Percentiles rank a stretch among this genome's conserved stretches.
Evolutionary conservation across 306 rosid species (phyloP).

Genomic region (Fragaria vesca): DNA sequence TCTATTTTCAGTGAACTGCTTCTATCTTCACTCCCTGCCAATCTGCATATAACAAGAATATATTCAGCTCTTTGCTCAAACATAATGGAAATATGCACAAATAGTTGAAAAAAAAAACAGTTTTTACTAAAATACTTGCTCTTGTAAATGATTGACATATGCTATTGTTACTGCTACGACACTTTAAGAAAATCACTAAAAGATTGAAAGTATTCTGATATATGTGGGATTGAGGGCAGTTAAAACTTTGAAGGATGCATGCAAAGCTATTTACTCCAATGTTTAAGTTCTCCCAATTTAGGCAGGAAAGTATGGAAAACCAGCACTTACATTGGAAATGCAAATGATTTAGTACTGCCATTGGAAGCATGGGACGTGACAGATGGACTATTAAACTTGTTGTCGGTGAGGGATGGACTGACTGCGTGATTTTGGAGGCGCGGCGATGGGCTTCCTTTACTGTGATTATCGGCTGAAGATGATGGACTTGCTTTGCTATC

Average conservation of each 20-base stretch:
- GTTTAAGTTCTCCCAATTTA: background rate
- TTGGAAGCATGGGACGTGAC: constrained; percentile 40
- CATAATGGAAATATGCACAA: background rate
- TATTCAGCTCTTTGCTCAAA: constrained; percentile 27
- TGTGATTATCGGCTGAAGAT: background rate
- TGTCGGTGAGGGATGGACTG: background rate
- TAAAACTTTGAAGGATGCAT: background rate
- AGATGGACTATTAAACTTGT: constrained; percentile 9
- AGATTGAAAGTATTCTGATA: background rate
- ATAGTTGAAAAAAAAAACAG: background rate
- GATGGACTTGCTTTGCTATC: constrained; percentile 10
- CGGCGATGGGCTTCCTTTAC: background rate
- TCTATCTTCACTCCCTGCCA: constrained; percentile 44
- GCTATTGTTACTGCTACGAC: background rate
- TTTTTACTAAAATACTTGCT: background rate
- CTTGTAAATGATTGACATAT: background rate
- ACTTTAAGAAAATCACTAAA: background rate
- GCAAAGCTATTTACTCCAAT: background rate
- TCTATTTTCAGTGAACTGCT: constrained; percentile 29
- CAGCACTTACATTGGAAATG: constrained; percentile 65
- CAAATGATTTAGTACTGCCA: constrained; percentile 56
- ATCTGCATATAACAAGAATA: constrained; percentile 37
- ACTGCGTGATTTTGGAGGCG: background rate
- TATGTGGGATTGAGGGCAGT: background rate
- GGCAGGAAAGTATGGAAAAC: background rate